Base-by-base conservation (phyloP, 2,329 filamentous ascomycete genomes). In the Fusarium succisae region DNA sequence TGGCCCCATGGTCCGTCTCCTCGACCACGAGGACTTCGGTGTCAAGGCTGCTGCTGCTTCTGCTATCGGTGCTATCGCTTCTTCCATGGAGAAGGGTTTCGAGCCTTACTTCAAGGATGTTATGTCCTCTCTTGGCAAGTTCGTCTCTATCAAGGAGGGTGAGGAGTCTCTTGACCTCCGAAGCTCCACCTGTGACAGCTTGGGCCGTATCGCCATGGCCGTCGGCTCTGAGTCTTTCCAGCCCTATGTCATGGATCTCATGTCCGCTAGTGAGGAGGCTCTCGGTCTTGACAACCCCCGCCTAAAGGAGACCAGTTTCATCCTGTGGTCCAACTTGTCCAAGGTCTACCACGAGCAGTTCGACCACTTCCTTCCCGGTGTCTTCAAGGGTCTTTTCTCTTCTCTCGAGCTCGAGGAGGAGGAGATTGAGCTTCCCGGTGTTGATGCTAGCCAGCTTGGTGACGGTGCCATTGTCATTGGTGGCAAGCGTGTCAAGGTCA, bases 291-390 rank as follows among this genome's bases (percentile, higher is more conserved):
- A 94, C 77, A 95, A 98, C 84, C 93, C 95, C 47, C 91, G 95
- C 65, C 91, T 98, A 58, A 94, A 95, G 83, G 96, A 99, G 87
- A 98, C 95, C 71, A 98, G 94, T 81, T 99, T 98, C 85, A 97
- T 98, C 72, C 89, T 99, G 62, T 99, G 96, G 96, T 95, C 94
- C 75, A 94, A 94, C 45, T 91, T 99, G 81, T 93, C 96, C 72
- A 97, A 97, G 86, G 94, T 98, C 15, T 98, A 98, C 83, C 92
- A 93, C 78, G 93, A 94, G 79, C 88, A 95, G 62, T 96, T 97
- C 72, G 90, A 91, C 64, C 91, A 93, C 66, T 96, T 94, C 85
- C 88, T 96, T 12, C 87, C 89, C 1, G 93, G 93, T 57, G 93
- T 94, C 57, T 92, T 96, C 82, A 91, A 93, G 81, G 92, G 92